A percentile compares a stretch with the other conserved stretches of the same genome.
These are phyloP conservation scores for Plantago major DNA, from an alignment of 257 asterid genomes.

Conservation along the genomic window DNA sequence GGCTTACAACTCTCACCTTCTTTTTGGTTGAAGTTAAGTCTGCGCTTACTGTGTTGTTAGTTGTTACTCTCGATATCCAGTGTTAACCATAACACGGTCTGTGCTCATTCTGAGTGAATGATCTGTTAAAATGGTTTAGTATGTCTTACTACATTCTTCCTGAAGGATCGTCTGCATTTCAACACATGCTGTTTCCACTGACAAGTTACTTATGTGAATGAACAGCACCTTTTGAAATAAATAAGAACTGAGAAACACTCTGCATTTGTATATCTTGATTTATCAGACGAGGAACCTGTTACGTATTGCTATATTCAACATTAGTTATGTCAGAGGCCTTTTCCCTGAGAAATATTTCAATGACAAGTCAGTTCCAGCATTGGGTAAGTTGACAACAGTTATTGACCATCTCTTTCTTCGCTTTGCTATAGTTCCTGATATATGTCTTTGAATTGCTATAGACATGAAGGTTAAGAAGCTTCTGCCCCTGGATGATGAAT, in stretches of 20 bases:
- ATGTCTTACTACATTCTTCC: not conserved
- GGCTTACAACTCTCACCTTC: no score
- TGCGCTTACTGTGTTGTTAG: not conserved
- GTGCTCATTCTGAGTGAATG: not conserved
- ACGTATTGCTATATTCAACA: conserved; percentile 95
- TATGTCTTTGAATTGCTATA: conserved; percentile 26
- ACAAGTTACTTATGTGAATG: conserved; percentile 7
- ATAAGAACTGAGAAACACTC: conserved; percentile 7
- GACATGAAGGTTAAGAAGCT: conserved; percentile 98
- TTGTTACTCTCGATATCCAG: not conserved
- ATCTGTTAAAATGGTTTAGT: not conserved
- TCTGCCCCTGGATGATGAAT: conserved; percentile 96
- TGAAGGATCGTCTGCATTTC: conserved; percentile 11
- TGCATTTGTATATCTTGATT: conserved; percentile 19
- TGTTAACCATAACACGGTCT: conserved; percentile 3
- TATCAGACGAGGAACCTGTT: conserved; percentile 85
- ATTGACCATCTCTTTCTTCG: conserved; percentile 1
- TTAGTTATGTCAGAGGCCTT: conserved; percentile 93
- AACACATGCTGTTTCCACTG: conserved; percentile 14
- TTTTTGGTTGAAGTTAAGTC: not conserved
- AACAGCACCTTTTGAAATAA: not conserved
- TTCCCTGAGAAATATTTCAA: conserved; percentile 88
- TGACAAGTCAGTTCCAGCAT: conserved; percentile 91
- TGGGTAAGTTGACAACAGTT: conserved; percentile 46
- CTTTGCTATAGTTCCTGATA: conserved; percentile 12